Evolutionary conservation across 331 rosid genomes (phyloP).

Genomic region (Rhamnella rubrinervis): DNA sequence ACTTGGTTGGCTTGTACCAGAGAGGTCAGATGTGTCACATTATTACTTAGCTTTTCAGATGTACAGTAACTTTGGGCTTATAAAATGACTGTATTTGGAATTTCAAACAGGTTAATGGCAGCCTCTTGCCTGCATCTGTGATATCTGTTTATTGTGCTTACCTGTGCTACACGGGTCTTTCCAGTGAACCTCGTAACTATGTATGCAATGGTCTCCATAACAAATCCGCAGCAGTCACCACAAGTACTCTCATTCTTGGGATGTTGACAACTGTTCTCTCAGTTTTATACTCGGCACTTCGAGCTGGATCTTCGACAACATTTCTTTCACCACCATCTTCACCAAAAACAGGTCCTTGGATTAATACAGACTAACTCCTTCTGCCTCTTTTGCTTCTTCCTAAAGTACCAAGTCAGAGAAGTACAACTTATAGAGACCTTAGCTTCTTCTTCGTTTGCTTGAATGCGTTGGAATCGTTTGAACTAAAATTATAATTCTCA

Average conservation of each 20-base stretch:
- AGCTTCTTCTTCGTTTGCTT: neutral
- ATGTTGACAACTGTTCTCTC: constrained; percentile 85
- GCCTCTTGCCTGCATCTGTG: constrained; percentile 96
- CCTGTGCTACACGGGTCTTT: constrained; percentile 85
- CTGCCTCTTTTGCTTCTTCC: neutral
- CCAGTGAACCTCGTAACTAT: constrained; percentile 82
- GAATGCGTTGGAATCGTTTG: neutral
- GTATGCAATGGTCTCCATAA: constrained; percentile 79
- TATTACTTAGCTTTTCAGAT: neutral
- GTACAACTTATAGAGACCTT: neutral
- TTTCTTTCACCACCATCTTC: constrained; percentile 91
- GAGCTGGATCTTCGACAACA: constrained; percentile 92
- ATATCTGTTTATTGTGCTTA: constrained; percentile 88
- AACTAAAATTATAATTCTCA: neutral
- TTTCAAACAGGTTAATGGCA: constrained; percentile 82
- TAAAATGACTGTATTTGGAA: constrained; percentile 13
- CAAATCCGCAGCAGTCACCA: constrained; percentile 64
- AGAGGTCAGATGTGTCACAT: neutral
- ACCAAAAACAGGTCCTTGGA: constrained; percentile 58
- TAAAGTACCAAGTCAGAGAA: neutral
- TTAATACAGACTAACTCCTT: neutral
- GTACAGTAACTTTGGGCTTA: neutral
- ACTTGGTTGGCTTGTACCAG: neutral
- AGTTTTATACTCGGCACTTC: constrained; percentile 89
- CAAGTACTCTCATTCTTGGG: constrained; percentile 80